A percentile compares a stretch with the other conserved stretches of the same genome.
phyloP scores from a whole-genome alignment of 225 moss, liverwort and hornwort genomes.

The Asterella californica region DNA sequence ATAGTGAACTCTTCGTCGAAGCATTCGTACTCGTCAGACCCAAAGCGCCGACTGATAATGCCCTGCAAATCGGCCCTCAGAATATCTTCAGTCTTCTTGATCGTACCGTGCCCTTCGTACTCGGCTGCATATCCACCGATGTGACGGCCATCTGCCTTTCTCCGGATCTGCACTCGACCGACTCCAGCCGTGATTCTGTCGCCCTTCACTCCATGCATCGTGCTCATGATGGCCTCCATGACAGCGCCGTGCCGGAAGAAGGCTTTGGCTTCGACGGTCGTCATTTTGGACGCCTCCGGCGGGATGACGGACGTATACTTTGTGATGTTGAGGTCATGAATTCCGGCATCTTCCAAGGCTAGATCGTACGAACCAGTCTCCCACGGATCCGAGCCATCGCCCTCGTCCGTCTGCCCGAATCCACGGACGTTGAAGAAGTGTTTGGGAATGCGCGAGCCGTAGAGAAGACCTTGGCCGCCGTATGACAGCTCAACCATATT shows the following conservation, averaged over 20 bases:
- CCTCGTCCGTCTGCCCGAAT: conserved; percentile 58
- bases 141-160: conserved; percentile 57
- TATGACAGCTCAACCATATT: conserved; percentile 52
- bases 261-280: conserved; percentile 51
- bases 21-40: conserved; percentile 49
- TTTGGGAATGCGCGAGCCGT: conserved; percentile 64
- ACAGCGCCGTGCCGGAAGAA: conserved; percentile 73
- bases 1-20: conserved; percentile 65
- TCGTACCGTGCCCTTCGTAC: conserved; percentile 58
- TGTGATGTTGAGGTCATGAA: conserved; percentile 58
- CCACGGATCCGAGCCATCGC: conserved; percentile 66
- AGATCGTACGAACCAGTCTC: conserved; percentile 76
- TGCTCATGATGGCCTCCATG: conserved; percentile 66
- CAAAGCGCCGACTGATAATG: conserved; percentile 54
- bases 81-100: conserved; percentile 35
- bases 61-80: conserved; percentile 42
- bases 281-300: conserved; percentile 47
- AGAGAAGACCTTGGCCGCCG: conserved; percentile 56
- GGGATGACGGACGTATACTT: conserved; percentile 68
- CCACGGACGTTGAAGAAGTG: conserved; percentile 62
- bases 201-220: conserved; percentile 68
- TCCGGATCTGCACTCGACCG: conserved; percentile 46
- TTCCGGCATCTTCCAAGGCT: conserved; percentile 62
- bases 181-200: conserved; percentile 49
- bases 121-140: conserved; percentile 75